phyloP scores from a whole-genome alignment of 2,329 filamentous ascomycete genomes.

The Fusarium continuum region DNA sequence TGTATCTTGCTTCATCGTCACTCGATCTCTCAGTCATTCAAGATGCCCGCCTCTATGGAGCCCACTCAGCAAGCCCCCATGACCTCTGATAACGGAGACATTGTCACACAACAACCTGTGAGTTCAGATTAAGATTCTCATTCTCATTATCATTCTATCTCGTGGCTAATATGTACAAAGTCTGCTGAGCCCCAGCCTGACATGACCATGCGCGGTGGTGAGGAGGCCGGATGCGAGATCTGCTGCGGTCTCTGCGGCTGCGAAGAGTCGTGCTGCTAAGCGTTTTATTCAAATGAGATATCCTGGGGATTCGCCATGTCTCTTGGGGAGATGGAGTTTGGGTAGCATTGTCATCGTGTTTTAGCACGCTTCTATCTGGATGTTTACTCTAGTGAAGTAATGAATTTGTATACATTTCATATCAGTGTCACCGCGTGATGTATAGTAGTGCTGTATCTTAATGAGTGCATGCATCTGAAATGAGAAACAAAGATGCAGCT shows the following conservation, averaged over 20 bases:
- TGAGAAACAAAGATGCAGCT: too few relatives aligned
- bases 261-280: conserved; percentile 54
- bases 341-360: conserved; percentile 21
- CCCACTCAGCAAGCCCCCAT: conserved; percentile 57
- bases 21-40: conserved; percentile 29
- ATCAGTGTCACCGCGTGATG: neutral
- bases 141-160: too few relatives aligned
- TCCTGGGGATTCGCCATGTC: too few relatives aligned
- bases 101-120: conserved; percentile 56
- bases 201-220: conserved; percentile 55
- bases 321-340: conserved; percentile 16
- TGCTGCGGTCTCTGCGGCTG: conserved; percentile 58
- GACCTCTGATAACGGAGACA: conserved; percentile 48
- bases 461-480: too few relatives aligned
- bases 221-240: conserved; percentile 57
- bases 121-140: too few relatives aligned
- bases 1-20: neutral
- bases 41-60: conserved; percentile 54
- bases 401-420: neutral
- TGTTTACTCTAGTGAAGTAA: conserved; percentile 2
- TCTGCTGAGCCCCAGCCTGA: conserved; percentile 53
- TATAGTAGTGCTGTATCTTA: neutral
- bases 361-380: conserved; percentile 6
- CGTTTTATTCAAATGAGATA: neutral
- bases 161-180: conserved; percentile 37